Base-by-base conservation (phyloP, 495 filamentous ascomycete species). In the Aspergillus ellipticus region DNA sequence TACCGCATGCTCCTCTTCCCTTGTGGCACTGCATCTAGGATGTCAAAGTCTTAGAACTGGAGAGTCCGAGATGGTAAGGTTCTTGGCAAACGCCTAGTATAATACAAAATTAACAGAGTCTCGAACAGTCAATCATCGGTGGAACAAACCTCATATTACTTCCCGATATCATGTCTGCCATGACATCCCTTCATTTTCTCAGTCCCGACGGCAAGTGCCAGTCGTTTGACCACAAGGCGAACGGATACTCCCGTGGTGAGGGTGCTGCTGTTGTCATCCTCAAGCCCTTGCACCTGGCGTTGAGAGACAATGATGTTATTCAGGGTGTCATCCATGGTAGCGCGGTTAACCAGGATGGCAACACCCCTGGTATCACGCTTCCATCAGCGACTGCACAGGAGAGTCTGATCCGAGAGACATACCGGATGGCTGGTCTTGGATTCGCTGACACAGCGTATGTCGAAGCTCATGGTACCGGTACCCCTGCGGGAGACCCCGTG, bases 221-320 rank as follows among this genome's bases (percentile, higher is more conserved):
- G 4, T 69, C 69, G 63, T 78, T 67, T 62, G 73, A 76, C 54
- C 39, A 42, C 2, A 35, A 31, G 24, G 74, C 67, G 0, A 57
- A 73, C 37, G 74, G 74, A 6, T 77, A 75, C 49, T 65, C 59
- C 0, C 66, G 74, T 0, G 73, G 71, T 0, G 74, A 77, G 19
- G 74, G 73, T 1, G 31, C 72, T 6, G 66, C 60, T 6, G n/a
- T n/a, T n/a, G n/a, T 77, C 0, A 51, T 75, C 0, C 37, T 77
- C 6, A 74, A 75, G 45, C 39, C 55, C 5, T 39, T 71, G 3
- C 51, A 41, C 21, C 31, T 57, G 17, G 67, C 67, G 4, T 45
- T 66, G 10, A 37, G 11, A 42, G 66, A 69, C 42, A 61, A 11
- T 2, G 16, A 45, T 45, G n/a, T 21, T 6, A 21, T 45, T 21